A percentile compares a stretch with the other conserved stretches of the same genome.
These are phyloP conservation scores for Ostreobium quekettii DNA, from an alignment of 139 green algal species.

Conservation along the genomic window DNA sequence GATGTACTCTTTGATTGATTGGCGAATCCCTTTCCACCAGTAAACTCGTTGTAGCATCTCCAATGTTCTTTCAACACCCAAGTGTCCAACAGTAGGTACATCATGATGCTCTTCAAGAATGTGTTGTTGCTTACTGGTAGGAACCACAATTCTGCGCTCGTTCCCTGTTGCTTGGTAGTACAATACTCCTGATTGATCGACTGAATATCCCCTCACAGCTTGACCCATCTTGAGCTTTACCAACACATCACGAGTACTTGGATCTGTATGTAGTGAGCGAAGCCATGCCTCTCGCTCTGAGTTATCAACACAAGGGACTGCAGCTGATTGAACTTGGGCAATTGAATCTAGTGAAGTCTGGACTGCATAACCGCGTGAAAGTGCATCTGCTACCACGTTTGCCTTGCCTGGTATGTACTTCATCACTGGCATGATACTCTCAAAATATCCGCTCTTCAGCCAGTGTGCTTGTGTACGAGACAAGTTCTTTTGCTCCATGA, in stretches of 20 bases:
- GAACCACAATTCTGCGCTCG: neutral
- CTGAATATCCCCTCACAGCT: neutral
- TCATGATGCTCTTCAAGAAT: conserved; percentile 3
- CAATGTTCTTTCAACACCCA: neutral
- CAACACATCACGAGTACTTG: neutral
- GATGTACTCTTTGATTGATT: neutral
- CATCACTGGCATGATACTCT: neutral
- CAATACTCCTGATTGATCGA: neutral
- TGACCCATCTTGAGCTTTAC: neutral
- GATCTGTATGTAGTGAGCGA: neutral
- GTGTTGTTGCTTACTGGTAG: neutral
- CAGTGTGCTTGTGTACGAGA: neutral
- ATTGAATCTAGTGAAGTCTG: neutral
- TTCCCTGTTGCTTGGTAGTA: neutral
- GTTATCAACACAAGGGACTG: neutral
- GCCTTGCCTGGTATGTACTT: conserved; percentile 5
- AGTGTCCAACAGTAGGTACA: neutral
- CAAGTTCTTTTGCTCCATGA: conserved; percentile 1
- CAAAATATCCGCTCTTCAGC: conserved; percentile 3
- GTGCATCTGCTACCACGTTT: conserved; percentile 1
- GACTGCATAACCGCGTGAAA: neutral
- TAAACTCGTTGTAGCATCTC: neutral
- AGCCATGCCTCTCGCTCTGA: conserved; percentile 12
- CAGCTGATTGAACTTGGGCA: neutral
- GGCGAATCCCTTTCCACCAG: neutral